Percentiles rank a stretch among this genome's conserved stretches.
Conservation (phyloP, 2,329 filamentous ascomycete genomes). For the Aspergillus fumigatiaffinis region DNA sequence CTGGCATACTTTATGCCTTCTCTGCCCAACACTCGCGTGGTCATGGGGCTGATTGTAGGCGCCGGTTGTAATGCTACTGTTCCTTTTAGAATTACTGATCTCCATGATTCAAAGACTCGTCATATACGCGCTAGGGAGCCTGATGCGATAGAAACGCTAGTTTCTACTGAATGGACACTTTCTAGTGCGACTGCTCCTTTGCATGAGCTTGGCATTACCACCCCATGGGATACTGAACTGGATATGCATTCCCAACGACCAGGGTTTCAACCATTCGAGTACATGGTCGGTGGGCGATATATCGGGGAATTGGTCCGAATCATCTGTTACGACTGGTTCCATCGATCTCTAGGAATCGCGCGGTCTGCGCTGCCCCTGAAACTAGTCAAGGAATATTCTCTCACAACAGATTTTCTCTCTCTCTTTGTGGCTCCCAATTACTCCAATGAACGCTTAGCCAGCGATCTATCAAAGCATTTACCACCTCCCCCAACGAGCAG, state of each 20-base stretch:
- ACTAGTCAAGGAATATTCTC: slow-evolving; percentile 52
- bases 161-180: slow-evolving; percentile 80
- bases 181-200: slow-evolving; percentile 64
- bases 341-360: slow-evolving; percentile 37
- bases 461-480: slow-evolving; percentile 48
- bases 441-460: slow-evolving; percentile 46
- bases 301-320: slow-evolving; percentile 68
- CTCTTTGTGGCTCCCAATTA: slow-evolving; percentile 55
- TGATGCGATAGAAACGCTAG: slow-evolving; percentile 58
- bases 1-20: slow-evolving; percentile 66
- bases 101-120: slow-evolving; percentile 59
- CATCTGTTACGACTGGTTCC: slow-evolving; percentile 61
- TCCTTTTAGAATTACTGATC: slow-evolving; percentile 57
- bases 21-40: slow-evolving; percentile 56
- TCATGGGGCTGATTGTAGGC: slow-evolving; percentile 73
- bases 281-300: slow-evolving; percentile 72
- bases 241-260: slow-evolving; percentile 61
- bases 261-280: slow-evolving; percentile 74
- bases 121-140: slow-evolving; percentile 42
- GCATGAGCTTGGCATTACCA: slow-evolving; percentile 58
- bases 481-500: slow-evolving; percentile 32
- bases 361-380: slow-evolving; percentile 48
- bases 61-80: slow-evolving; percentile 76
- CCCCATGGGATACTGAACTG: slow-evolving; percentile 63
- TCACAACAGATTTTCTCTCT: slow-evolving; percentile 68